A percentile compares a stretch with the other conserved stretches of the same genome.
Evolutionary conservation across 2,329 filamentous ascomycete genomes (phyloP).

Genomic region (Aureobasidium leucospermi): DNA sequence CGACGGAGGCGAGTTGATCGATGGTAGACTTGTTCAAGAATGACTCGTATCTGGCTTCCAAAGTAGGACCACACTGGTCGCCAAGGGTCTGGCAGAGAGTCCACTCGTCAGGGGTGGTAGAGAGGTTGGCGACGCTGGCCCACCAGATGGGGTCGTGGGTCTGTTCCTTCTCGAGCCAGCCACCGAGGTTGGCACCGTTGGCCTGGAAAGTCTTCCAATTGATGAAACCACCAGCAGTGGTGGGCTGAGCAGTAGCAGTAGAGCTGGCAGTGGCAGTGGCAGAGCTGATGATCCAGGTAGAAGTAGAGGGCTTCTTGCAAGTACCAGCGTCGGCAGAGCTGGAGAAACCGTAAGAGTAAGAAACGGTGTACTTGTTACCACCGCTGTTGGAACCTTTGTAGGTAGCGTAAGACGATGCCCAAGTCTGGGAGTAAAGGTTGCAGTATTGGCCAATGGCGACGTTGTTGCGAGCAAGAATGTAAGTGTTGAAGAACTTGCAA

Average conservation of each 20-base stretch:
- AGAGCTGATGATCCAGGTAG: conserved; percentile 10
- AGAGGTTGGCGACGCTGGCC: conserved; percentile 18
- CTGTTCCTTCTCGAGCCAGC: conserved; percentile 29
- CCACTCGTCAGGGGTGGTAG: conserved; percentile 28
- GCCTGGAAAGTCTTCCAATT: conserved; percentile 20
- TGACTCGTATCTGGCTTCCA: conserved; percentile 26
- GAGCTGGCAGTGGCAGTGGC: conserved; percentile 4
- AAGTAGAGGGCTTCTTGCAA: conserved; percentile 12
- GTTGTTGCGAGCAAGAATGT: conserved; percentile 16
- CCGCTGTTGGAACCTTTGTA: conserved; percentile 17
- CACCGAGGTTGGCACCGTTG: conserved; percentile 25
- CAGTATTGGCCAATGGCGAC: conserved; percentile 23
- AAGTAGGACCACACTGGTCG: conserved; percentile 22
- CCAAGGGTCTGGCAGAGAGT: conserved; percentile 27
- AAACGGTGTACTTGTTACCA: conserved; percentile 16
- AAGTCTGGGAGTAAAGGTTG: conserved; percentile 20
- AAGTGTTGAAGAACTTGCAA: conserved; percentile 21
- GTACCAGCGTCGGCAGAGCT: conserved; percentile 16
- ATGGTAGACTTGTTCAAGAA: conserved; percentile 27
- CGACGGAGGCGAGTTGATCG: conserved; percentile 27
- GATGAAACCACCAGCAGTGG: conserved; percentile 15
- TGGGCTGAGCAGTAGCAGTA: background rate
- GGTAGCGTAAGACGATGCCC: conserved; percentile 19
- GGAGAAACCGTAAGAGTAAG: conserved; percentile 16
- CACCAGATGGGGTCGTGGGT: conserved; percentile 22